Evolutionary conservation across 202 grass and related monocot genomes (phyloP), one percentile per base, ranked within the genome.

Genomic region (Schoenoplectus triqueter): DNA sequence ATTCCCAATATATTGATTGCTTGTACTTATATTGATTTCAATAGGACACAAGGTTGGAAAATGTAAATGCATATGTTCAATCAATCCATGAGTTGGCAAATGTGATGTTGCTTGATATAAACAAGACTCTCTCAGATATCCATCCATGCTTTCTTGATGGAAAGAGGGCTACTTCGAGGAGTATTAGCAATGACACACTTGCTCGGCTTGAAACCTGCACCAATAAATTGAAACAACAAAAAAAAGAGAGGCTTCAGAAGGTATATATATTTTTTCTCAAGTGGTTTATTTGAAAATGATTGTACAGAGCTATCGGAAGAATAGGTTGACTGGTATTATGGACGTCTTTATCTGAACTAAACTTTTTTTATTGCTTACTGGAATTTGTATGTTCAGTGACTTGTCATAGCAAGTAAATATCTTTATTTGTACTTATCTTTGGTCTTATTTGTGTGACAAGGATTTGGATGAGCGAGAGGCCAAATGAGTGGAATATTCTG

Each of bases 81-180:
- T 89, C 17, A 51, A 88, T 95, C 64, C 31, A 84, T 52, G 89
- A 98, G 77, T 73, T 98, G 66, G 92, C 89, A 66, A 84, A 55
- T 42, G 87, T 91, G 84, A 89, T 98, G 88, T 94, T 90, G 42
- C 64, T 95, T 84, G 93, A 94, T 78, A 78, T 95, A 82, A 92
- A 88, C 20, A 89, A 89, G 80, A 80, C 64, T 55, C 67, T 95
- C 6, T 88, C 75, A 41, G 91, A 95, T 83, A 87, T 98, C 56
- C 92, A 98, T 88, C 91, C 91, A 13, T 90, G 69, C 66, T 98
- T 95, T 82, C 55, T 50, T 87, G 91, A 94, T 71, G 73, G 63
- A 64, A 78, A 74, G 74, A 87, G 52, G 41, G 64, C 57, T 22
- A 86, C 88, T 86, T 70, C 77, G 40, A 86, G 87, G 64, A 98